phyloP scores from a whole-genome alignment of 148 eudicot genomes.

The Rhododendron ovatum region DNA sequence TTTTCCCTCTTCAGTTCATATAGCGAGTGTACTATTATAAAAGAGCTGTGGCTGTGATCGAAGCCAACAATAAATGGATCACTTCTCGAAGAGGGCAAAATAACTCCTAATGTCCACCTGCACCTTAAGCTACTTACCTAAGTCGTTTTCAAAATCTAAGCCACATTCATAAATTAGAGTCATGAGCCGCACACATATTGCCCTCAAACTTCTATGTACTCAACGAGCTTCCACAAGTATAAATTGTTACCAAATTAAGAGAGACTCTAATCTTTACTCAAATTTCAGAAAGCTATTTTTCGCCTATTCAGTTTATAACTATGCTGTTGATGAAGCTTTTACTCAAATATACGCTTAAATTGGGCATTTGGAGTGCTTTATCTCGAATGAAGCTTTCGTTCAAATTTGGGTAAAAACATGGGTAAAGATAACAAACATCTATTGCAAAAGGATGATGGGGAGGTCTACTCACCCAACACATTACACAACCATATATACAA shows the following conservation, averaged over 20 bases:
- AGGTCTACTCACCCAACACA: not conserved
- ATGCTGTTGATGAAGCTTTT: not conserved
- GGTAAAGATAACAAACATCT: not conserved
- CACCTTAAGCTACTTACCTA: not conserved
- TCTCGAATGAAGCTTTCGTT: not conserved
- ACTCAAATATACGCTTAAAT: not conserved
- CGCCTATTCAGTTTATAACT: not conserved
- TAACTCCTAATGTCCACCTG: not conserved
- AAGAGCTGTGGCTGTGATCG: not conserved
- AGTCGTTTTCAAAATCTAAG: not conserved
- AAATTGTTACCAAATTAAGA: not conserved
- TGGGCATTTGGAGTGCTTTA: not conserved
- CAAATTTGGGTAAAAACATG: not conserved
- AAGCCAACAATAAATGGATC: not conserved
- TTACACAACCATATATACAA: not conserved
- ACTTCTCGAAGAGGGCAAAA: not conserved
- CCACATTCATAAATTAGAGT: not conserved
- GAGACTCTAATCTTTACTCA: not conserved
- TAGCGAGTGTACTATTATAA: not conserved
- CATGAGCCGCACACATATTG: not conserved
- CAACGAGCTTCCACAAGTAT: not conserved
- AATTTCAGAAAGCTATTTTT: no score
- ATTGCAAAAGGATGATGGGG: not conserved
- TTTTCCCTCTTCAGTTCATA: not conserved
- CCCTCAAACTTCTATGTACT: not conserved